phyloP scores from a whole-genome alignment of 352 stramenopile species.

The Phytophthora chlamydospora region DNA sequence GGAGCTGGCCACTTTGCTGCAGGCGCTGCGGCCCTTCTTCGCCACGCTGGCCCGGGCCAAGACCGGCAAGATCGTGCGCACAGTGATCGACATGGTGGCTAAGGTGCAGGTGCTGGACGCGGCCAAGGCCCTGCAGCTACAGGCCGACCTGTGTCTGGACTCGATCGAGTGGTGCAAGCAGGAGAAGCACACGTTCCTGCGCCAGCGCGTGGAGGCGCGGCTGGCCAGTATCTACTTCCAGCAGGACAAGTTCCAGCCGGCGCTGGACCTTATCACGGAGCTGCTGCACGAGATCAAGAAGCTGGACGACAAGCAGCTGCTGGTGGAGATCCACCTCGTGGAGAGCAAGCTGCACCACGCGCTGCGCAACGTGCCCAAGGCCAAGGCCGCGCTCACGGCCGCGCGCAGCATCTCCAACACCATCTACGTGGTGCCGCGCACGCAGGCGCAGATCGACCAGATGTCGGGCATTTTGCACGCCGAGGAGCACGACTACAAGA shows the following conservation, averaged over 20 bases:
- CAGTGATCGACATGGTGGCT: slow-evolving; percentile 97
- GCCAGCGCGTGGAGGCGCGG: slow-evolving; percentile 97
- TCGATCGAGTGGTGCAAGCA: slow-evolving; percentile 95
- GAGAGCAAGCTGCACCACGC: slow-evolving; percentile 98
- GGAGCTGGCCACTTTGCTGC: slow-evolving; percentile 86
- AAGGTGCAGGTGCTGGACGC: slow-evolving; percentile 88
- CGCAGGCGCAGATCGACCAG: slow-evolving; percentile 96
- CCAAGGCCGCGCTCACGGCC: slow-evolving; percentile 96
- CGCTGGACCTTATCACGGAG: slow-evolving; percentile 94
- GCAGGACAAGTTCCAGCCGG: slow-evolving; percentile 91
- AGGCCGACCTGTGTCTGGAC: slow-evolving; percentile 94
- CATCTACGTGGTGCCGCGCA: slow-evolving; percentile 96
- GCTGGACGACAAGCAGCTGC: slow-evolving; percentile 99
- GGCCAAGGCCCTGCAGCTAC: slow-evolving; percentile 94
- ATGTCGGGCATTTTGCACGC: slow-evolving; percentile 98
- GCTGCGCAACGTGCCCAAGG: slow-evolving; percentile 97
- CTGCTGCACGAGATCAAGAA: slow-evolving; percentile 98
- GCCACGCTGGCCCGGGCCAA: slow-evolving; percentile 96
- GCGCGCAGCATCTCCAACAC: slow-evolving; percentile 97
- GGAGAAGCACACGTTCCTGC: slow-evolving; percentile 97
- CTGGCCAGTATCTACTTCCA: slow-evolving; percentile 93
- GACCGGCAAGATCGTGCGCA: slow-evolving; percentile 98
- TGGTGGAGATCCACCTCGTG: slow-evolving; percentile 98
- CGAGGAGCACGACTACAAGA: slow-evolving; percentile 99
- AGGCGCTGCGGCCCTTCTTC: slow-evolving; percentile 95